Evolutionary conservation across 225 moss, liverwort and hornwort genomes (phyloP), one percentile per base, ranked within the genome.

Genomic region (Climacium dendroides): DNA sequence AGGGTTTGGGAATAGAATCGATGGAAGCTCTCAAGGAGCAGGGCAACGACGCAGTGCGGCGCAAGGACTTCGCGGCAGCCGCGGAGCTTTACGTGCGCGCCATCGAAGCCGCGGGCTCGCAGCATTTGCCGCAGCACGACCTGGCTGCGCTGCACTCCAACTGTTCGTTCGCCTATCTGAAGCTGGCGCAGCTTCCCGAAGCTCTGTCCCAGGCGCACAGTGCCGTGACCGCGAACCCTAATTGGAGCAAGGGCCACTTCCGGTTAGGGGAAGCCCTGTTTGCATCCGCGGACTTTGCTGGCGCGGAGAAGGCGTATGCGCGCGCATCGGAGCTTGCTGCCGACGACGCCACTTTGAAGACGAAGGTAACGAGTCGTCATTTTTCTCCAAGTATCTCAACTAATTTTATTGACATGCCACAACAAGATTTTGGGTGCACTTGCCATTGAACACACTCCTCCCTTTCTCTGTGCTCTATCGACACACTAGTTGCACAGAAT

Each of bases 11-110:
- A n/a, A 35, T 54, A 26, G 72, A 18, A 67, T 83, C 69, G 83
- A 97, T 96, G 93, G 97, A 98, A 69, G 91, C 91, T 45, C 93
- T 98, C 76, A 97, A 97, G 92, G 94, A 93, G 86, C 95, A 95
- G 83, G 98, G 98, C 92, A 97, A 97, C 86, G 94, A 96, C 82
- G 96, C 97, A 19, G 95, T 95, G 58, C 95, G 97, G 47, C 92
- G 94, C 81, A 92, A 95, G 76, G 93, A 97, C 78, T 98, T 92
- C 87, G 79, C 55, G 35, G 90, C 93, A 32, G 97, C 98, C 35
- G 89, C 93, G 55, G 91, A 90, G 26, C 84, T 91, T 24, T 98
- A 98, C 91, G 76, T 78, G 84, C 93, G 94, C 69, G 98, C 98
- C 59, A 87, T 98, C 65, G 90, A 88, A 18, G 93, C 89, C 16